Percentiles rank a stretch among this genome's conserved stretches.
Conservation (phyloP, 257 asterid genomes). For the Mitragyna speciosa region DNA sequence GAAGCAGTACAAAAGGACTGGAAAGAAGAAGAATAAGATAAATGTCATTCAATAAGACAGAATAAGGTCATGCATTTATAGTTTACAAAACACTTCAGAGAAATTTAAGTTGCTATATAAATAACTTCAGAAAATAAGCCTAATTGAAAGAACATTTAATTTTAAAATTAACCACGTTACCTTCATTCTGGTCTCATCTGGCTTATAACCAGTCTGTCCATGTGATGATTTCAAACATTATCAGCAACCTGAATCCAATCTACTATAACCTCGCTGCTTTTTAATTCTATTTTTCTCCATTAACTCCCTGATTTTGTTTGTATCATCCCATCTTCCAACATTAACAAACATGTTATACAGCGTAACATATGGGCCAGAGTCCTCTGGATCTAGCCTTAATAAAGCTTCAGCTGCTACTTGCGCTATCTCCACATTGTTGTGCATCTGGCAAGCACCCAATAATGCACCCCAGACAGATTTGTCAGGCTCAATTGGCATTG, state of each 20-base stretch:
- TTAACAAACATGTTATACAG: constrained; percentile 70
- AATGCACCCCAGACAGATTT: constrained; percentile 89
- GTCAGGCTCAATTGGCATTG: constrained; percentile 70
- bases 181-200: not conserved
- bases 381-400: constrained; percentile 69
- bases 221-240: not conserved
- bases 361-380: constrained; percentile 69
- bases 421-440: constrained; percentile 59
- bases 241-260: constrained; percentile 41
- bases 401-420: constrained; percentile 67
- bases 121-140: not conserved
- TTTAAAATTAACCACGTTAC: not conserved
- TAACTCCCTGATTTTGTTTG: constrained; percentile 57
- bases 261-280: constrained; percentile 65
- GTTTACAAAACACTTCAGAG: not conserved
- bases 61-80: not conserved
- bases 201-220: not conserved
- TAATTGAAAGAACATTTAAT: not conserved
- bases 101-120: not conserved
- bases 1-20: not conserved
- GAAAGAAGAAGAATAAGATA: not conserved
- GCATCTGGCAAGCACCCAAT: constrained; percentile 73
- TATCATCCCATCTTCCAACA: constrained; percentile 75
- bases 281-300: constrained; percentile 56
- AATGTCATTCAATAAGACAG: not conserved